A percentile compares a stretch with the other conserved stretches of the same genome.
Conservation (phyloP, 352 stramenopile species). For the Globisporangium takayamanum region DNA sequence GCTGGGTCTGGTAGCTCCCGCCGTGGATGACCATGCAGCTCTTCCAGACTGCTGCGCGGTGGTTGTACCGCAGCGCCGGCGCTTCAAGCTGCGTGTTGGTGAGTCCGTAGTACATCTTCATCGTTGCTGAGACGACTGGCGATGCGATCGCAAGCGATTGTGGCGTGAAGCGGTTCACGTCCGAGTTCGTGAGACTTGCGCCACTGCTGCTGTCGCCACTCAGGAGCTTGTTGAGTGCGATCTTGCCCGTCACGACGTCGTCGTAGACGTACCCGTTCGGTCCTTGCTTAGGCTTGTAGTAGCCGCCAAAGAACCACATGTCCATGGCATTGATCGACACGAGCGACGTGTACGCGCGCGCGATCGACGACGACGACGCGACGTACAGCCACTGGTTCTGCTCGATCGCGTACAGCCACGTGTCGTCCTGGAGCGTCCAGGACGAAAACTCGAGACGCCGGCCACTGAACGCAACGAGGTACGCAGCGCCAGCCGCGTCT, state of each 20-base stretch:
- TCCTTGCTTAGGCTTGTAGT: constrained; percentile 48
- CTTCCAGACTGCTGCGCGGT: constrained; percentile 43
- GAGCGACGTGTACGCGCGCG: constrained; percentile 60
- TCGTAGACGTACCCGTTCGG: constrained; percentile 67
- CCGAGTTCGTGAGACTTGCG: not conserved
- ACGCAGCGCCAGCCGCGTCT: constrained; percentile 22
- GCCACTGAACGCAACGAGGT: constrained; percentile 55
- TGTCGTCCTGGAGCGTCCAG: constrained; percentile 48
- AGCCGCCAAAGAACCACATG: constrained; percentile 75
- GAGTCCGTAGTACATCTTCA: constrained; percentile 26
- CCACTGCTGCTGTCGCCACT: not conserved
- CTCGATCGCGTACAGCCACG: constrained; percentile 55
- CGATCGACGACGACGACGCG: constrained; percentile 10
- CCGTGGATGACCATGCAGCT: constrained; percentile 60
- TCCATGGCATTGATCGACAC: constrained; percentile 30
- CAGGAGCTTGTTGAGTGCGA: constrained; percentile 18
- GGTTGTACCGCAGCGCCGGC: constrained; percentile 65
- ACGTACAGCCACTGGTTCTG: constrained; percentile 33
- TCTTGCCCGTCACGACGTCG: constrained; percentile 37
- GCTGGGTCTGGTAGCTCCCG: constrained; percentile 64
- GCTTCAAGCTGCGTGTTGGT: not conserved
- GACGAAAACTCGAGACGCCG: constrained; percentile 35
- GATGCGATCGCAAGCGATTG: constrained; percentile 1
- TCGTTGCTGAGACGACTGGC: constrained; percentile 10
- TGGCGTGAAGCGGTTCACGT: constrained; percentile 9